Evolutionary conservation across 805 yeast species (phyloP), one percentile per base, ranked within the genome.

Genomic region (Novakomyces olei): DNA sequence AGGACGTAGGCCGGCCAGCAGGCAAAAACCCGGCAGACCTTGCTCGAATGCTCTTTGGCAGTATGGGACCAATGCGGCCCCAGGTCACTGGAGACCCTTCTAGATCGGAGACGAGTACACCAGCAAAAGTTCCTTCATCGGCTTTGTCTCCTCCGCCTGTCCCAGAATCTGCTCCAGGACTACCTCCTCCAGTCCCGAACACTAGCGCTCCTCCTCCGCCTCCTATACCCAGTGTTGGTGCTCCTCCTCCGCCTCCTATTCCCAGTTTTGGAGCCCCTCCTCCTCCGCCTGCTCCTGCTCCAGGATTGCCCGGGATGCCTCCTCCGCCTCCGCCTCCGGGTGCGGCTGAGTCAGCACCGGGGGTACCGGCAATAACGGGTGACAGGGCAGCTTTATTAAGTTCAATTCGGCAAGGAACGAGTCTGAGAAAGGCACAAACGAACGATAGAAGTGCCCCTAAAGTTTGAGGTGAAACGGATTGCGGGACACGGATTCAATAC

Each of bases 401-500:
- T 3, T 70, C 71, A 45, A 71, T 71, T 33, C 54, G 55, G 7
- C 53, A 61, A 1, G 79, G 79, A 3, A 57, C 50, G 25, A 32
- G 57, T 2, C 57, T 71, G 45, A 61, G 54, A 37, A 67, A 56
- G 41, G 76, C 71, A 27, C 37, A 34, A 29, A 44, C 45, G 4
- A 36, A 38, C 14, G 47, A 44, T 25, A 40, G 41, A 34, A 39
- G 45, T 26, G 30, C 12, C 17, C 34, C 37, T 16, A 26, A 18
- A 26, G 19, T 54, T 59, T 29, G 50, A 14, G 40, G 44, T 9
- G n/a, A n/a, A n/a, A n/a, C n/a, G n/a, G n/a, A n/a, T n/a, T n/a
- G n/a, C n/a, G n/a, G n/a, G n/a, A n/a, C n/a, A n/a, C n/a, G n/a
- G n/a, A n/a, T n/a, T n/a, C n/a, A n/a, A n/a, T n/a, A n/a, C n/a